Evolutionary conservation across 257 asterid species (phyloP).

Genomic region (Lavandula angustifolia): DNA sequence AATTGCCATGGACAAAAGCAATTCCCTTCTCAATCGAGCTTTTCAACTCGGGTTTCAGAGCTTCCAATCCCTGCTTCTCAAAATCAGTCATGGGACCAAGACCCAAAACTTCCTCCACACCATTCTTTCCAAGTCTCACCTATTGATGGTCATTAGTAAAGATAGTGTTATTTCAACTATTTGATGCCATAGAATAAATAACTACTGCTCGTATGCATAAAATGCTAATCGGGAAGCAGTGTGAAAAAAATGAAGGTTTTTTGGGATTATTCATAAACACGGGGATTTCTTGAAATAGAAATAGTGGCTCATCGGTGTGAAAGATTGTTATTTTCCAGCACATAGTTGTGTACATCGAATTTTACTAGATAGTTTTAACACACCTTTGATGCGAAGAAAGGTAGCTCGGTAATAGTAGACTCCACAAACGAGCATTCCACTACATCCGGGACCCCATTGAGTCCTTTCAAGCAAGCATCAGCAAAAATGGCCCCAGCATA

Average conservation of each 20-base stretch:
- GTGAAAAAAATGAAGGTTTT: no score
- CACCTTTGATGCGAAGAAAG: slow-evolving; percentile 86
- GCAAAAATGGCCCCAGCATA: slow-evolving; percentile 93
- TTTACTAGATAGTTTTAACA: not conserved
- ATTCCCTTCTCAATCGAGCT: slow-evolving; percentile 78
- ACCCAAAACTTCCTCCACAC: slow-evolving; percentile 77
- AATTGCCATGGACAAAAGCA: slow-evolving; percentile 52
- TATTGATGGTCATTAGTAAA: slow-evolving; percentile 29
- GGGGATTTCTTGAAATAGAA: not conserved
- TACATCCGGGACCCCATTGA: slow-evolving; percentile 84
- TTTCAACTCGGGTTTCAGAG: slow-evolving; percentile 61
- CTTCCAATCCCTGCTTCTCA: slow-evolving; percentile 76
- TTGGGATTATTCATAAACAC: no score
- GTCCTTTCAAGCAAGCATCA: slow-evolving; percentile 93
- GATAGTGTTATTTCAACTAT: not conserved
- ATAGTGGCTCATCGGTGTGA: not conserved
- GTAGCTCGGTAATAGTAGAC: slow-evolving; percentile 67
- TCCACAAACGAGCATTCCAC: slow-evolving; percentile 77
- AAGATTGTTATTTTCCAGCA: no score
- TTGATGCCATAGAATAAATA: not conserved
- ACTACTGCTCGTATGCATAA: no score
- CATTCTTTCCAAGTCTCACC: slow-evolving; percentile 83
- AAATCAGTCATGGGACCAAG: slow-evolving; percentile 59
- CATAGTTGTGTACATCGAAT: no score
- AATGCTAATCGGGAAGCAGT: no score